These are phyloP conservation scores for Pseudozyma sp. DNA, from an alignment of 1,284 basidiomycete genomes.

Conservation along the genomic window DNA sequence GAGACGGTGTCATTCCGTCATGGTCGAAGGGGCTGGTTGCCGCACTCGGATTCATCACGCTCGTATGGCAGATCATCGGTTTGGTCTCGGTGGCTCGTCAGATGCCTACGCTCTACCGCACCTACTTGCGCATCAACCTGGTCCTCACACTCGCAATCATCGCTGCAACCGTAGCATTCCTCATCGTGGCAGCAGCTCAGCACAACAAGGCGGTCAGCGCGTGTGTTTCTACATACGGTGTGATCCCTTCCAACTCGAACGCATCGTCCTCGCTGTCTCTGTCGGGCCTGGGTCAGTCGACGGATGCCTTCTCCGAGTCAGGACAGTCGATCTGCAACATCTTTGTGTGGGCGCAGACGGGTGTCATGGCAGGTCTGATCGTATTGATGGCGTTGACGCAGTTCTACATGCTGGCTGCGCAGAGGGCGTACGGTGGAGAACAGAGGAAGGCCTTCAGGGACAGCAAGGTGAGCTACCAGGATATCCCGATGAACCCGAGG, in stretches of 20 bases:
- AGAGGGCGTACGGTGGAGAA: slow-evolving; percentile 60
- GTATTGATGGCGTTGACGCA: slow-evolving; percentile 63
- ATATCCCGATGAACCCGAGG: slow-evolving; percentile 56
- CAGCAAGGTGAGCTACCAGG: slow-evolving; percentile 37
- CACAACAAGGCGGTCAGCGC: slow-evolving; percentile 48
- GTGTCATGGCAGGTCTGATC: slow-evolving; percentile 62
- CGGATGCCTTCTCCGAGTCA: slow-evolving; percentile 27
- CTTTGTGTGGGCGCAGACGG: slow-evolving; percentile 65
- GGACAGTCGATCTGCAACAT: slow-evolving; percentile 61
- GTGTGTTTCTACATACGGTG: slow-evolving; percentile 53
- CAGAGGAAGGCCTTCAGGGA: slow-evolving; percentile 48
- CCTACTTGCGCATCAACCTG: slow-evolving; percentile 64
- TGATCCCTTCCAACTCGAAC: slow-evolving; percentile 23
- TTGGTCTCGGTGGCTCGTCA: slow-evolving; percentile 54
- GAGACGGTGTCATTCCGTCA: slow-evolving; percentile 54
- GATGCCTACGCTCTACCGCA: slow-evolving; percentile 55
- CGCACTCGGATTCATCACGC: slow-evolving; percentile 55
- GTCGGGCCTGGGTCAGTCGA: slow-evolving; percentile 16
- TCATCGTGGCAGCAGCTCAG: slow-evolving; percentile 50
- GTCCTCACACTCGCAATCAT: slow-evolving; percentile 58
- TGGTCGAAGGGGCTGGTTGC: slow-evolving; percentile 62
- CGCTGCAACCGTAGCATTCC: slow-evolving; percentile 57
- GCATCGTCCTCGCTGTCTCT: slow-evolving; percentile 16
- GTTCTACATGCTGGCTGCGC: slow-evolving; percentile 66
- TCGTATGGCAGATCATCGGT: slow-evolving; percentile 64